Percentiles rank a stretch among this genome's conserved stretches.
Evolutionary conservation across 2,329 filamentous ascomycete genomes (phyloP).

Genomic region (Fusarium sororula): DNA sequence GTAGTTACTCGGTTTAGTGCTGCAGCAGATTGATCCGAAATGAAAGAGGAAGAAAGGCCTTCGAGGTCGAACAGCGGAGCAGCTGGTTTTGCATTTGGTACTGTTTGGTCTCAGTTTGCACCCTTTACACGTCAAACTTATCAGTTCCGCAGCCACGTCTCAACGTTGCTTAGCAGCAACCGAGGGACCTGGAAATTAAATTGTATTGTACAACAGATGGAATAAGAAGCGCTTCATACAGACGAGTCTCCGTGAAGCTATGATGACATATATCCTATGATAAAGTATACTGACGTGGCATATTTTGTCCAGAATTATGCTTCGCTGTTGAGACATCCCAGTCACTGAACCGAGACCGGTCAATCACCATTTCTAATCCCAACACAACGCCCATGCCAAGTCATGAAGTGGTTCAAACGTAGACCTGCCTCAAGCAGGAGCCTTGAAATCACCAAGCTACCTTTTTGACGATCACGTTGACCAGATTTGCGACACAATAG

Average conservation of each 20-base stretch:
- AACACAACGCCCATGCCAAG: neutral
- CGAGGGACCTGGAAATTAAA: neutral
- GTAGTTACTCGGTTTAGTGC: slow-evolving; percentile 28
- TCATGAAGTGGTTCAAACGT: too few species aligned
- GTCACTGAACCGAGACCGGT: neutral
- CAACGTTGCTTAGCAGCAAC: neutral
- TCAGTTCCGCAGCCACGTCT: neutral
- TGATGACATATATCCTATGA: neutral
- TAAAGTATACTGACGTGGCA: too few species aligned
- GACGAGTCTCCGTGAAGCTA: neutral
- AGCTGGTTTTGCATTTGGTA: slow-evolving; percentile 42
- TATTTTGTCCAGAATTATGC: neutral
- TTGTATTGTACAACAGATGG: slow-evolving; percentile 39
- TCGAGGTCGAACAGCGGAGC: slow-evolving; percentile 29
- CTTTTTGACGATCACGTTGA: neutral
- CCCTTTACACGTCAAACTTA: slow-evolving; percentile 6
- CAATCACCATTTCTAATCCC: neutral
- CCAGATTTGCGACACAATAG: neutral
- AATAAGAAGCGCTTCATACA: slow-evolving; percentile 23
- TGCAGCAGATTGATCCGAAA: slow-evolving; percentile 35
- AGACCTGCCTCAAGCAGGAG: neutral
- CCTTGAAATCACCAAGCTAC: neutral
- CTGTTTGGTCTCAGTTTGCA: slow-evolving; percentile 31
- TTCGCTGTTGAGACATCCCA: neutral
- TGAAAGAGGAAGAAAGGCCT: slow-evolving; percentile 17